Evolutionary conservation across 768 basidiomycete genomes (phyloP).

Genomic region (Suillus tomentosus): DNA sequence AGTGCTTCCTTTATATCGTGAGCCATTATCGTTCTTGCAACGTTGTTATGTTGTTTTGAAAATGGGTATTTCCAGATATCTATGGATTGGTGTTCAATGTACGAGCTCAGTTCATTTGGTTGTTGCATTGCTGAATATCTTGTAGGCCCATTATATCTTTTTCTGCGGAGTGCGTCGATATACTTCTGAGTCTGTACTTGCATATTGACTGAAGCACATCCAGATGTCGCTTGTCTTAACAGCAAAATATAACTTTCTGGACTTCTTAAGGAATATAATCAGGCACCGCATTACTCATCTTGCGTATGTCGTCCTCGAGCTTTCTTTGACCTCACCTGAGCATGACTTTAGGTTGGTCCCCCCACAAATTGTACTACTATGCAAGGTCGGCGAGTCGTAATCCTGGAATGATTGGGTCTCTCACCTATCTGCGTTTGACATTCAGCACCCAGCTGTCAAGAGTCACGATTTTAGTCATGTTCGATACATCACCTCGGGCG

Average conservation of each 20-base stretch:
- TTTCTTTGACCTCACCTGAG: conserved; percentile 1
- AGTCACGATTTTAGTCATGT: conserved; percentile 42
- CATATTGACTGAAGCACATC: conserved; percentile 13
- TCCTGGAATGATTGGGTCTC: not conserved
- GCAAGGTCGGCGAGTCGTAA: conserved; percentile 40
- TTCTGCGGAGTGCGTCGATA: conserved; percentile 50
- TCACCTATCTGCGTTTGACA: conserved; percentile 2
- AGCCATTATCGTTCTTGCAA: conserved; percentile 21
- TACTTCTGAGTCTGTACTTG: not conserved
- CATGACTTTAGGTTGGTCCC: conserved; percentile 41
- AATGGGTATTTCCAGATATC: conserved; percentile 46
- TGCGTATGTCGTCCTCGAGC: conserved; percentile 19
- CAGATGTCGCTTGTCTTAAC: conserved; percentile 56
- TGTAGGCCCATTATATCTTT: conserved; percentile 58
- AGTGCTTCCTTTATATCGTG: conserved; percentile 68
- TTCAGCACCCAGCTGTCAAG: conserved; percentile 43
- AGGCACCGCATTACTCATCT: conserved; percentile 50
- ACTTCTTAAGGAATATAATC: conserved; percentile 48
- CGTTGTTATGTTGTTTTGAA: not conserved
- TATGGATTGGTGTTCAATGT: conserved; percentile 67
- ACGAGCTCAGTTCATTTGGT: conserved; percentile 20
- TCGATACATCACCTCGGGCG: conserved; percentile 44
- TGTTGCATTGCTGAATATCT: conserved; percentile 25
- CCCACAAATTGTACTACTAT: conserved; percentile 51
- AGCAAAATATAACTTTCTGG: conserved; percentile 45